Evolutionary conservation across 345 rosid species (phyloP).

Genomic region (Rubroshorea leprosula): DNA sequence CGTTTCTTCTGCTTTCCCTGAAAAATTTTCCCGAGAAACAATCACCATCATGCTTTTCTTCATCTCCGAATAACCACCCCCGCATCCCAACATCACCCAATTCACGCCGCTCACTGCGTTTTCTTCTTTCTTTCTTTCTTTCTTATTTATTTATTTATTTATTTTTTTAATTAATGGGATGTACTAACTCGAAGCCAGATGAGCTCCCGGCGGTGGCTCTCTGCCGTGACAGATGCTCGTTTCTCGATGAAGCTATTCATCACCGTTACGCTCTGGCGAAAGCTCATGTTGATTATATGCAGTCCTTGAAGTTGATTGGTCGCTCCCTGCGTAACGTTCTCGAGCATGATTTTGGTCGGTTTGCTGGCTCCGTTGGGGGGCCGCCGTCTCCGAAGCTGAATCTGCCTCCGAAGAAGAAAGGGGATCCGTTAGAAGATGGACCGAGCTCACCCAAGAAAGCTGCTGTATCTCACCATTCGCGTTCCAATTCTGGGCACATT

Average conservation of each 20-base stretch:
- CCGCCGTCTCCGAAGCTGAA: slow-evolving; percentile 40
- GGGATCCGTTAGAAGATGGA: slow-evolving; percentile 17
- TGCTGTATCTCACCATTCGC: slow-evolving; percentile 26
- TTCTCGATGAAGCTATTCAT: slow-evolving; percentile 57
- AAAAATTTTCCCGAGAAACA: too few relatives aligned
- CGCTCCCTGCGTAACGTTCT: slow-evolving; percentile 47
- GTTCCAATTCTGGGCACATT: slow-evolving; percentile 62
- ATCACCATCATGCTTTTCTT: too few relatives aligned
- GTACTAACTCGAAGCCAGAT: slow-evolving; percentile 77
- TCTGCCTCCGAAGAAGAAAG: slow-evolving; percentile 45
- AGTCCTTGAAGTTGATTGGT: slow-evolving; percentile 48
- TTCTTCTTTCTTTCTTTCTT: too few relatives aligned
- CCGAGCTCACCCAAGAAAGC: slow-evolving; percentile 22
- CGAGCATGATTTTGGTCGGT: slow-evolving; percentile 26
- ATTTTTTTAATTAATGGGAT: slow-evolving; percentile 88
- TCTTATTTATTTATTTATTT: too few relatives aligned
- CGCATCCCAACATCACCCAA: too few relatives aligned
- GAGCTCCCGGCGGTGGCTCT: slow-evolving; percentile 93
- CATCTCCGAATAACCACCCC: too few relatives aligned
- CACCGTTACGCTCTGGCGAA: slow-evolving; percentile 75
- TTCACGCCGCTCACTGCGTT: too few relatives aligned
- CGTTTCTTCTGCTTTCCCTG: too few relatives aligned
- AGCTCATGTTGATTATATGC: slow-evolving; percentile 56
- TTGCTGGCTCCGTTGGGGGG: slow-evolving; percentile 19
- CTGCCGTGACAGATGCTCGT: slow-evolving; percentile 73